Evolutionary conservation across 2,329 filamentous ascomycete genomes (phyloP), one percentile per base, ranked within the genome.

Genomic region (Bipolaris oryzae): DNA sequence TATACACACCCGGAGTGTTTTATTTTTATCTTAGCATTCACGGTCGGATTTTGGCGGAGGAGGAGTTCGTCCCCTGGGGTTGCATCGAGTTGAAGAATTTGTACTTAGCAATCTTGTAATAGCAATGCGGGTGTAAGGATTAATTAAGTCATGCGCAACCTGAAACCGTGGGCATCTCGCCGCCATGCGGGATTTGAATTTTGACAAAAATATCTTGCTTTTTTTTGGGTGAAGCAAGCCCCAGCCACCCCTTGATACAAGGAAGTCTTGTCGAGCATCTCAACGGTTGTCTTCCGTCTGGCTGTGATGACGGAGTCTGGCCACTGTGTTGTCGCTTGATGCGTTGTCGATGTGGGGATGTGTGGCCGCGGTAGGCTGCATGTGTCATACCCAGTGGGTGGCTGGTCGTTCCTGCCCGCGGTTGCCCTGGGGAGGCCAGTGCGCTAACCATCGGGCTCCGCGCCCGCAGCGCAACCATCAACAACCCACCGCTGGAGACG

Each of bases 401-500:
- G 50, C 50, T 53, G 54, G 54, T 47, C 23, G 54, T 37, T 43
- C 35, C 45, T 52, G 48, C 44, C 48, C 42, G 48, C 43, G 49
- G 58, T 63, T 63, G 55, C 58, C 54, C 53, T 49, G 53, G 53
- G 39, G 34, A 55, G 46, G 52, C 41, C 56, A 48, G 42, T 57
- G 56, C 63, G 59, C 57, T 63, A 59, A 53, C 47, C 46, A 48
- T 20, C 50, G 51, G 54, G 50, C 55, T 57, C 44, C 53, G 60
- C 43, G 52, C 54, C 58, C 56, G 50, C 52, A 49, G 42, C 45
- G 41, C 44, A 47, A 34, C 51, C 52, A 64, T 60, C 62, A 68
- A 66, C 68, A 68, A 70, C 63, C 20, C 60, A 58, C 64, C 53
- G 51, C 51, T 50, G 60, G 60, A 66, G 66, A 63, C 54, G 60